phyloP scores from a whole-genome alignment of 2,329 filamentous ascomycete species.

The Cladosporium sp. region DNA sequence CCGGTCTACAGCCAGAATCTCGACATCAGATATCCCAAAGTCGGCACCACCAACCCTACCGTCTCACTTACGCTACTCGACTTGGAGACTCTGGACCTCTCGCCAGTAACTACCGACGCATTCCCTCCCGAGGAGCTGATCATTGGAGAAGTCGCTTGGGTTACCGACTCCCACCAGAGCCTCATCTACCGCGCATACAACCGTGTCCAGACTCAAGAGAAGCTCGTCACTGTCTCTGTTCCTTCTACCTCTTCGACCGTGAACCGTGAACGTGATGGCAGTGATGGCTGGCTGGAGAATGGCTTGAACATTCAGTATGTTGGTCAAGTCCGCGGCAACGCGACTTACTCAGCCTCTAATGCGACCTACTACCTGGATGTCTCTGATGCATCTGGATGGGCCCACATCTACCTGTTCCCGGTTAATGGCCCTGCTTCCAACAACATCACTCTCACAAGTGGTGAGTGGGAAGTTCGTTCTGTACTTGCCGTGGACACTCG shows the following conservation, averaged over 20 bases:
- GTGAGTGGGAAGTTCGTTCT: slow-evolving; percentile 60
- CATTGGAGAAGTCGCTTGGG: slow-evolving; percentile 64
- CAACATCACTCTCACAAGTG: slow-evolving; percentile 52
- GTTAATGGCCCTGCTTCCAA: slow-evolving; percentile 49
- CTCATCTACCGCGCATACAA: slow-evolving; percentile 64
- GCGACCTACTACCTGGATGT: slow-evolving; percentile 59
- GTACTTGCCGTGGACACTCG: slow-evolving; percentile 57
- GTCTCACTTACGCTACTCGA: slow-evolving; percentile 57
- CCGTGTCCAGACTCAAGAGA: slow-evolving; percentile 62
- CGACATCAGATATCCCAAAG: slow-evolving; percentile 64
- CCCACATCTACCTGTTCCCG: slow-evolving; percentile 61
- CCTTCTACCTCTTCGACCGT: slow-evolving; percentile 42
- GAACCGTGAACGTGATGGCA: slow-evolving; percentile 54
- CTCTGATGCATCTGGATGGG: slow-evolving; percentile 61
- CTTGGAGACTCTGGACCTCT: slow-evolving; percentile 43
- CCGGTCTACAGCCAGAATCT: slow-evolving; percentile 59
- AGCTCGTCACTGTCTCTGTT: slow-evolving; percentile 56
- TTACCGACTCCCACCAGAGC: slow-evolving; percentile 56
- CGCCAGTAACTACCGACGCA: slow-evolving; percentile 49
- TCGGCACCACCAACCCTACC: slow-evolving; percentile 62
- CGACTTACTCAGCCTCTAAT: slow-evolving; percentile 30
- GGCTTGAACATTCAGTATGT: slow-evolving; percentile 53
- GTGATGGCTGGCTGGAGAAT: slow-evolving; percentile 60
- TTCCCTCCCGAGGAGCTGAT: slow-evolving; percentile 59
- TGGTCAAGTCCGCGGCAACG: slow-evolving; percentile 38